Evolutionary conservation across 1,139 yeast genomes (phyloP), one percentile per base, ranked within the genome.

Genomic region (Lodderomyces oxycetoniae): DNA sequence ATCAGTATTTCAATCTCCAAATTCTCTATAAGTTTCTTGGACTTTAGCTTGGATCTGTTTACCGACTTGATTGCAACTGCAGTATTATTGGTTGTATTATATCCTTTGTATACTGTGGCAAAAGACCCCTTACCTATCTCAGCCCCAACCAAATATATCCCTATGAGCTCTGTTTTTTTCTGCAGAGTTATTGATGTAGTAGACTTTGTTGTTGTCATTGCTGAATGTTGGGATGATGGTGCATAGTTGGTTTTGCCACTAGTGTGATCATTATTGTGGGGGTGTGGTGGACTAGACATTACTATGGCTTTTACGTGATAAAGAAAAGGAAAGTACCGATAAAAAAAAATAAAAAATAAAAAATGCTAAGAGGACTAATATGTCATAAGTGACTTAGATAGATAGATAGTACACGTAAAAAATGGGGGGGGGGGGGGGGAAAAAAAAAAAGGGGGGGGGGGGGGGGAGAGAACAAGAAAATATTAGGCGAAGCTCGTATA

Each of bases 1-100:
- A 91, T 91, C 33, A 84, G 67, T 32, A 91, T 88, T 59, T 91
- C 98, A 37, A 88, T 79, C 57, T 91, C 97, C 49, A 91, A 69
- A 57, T 88, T 91, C 55, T 87, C 96, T 41, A 89, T 63, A 35
- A 91, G 68, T 54, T 89, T 88, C 63, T 86, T 87, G 48, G 87
- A 79, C 56, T 80, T 87, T 42, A 91, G 71, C 52, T 86, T 82
- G 17, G 89, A 79, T 40, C 94, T 70, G 25, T 85, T 77, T 14
- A 91, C 96, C 2, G 91, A 79, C 59, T 91, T 91, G 11, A 35
- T 35, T 2, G 38, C 38, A 21, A 35, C 38, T 0, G 87, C 71
- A 31, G 65, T 63, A 43, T 70, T 71, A 7, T 77, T 70, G 35
- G 59, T 61, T 27, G 55, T 59, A 39, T 64, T 58, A 31, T 61